These are phyloP conservation scores for Bathelium albidoporum DNA, from an alignment of 495 filamentous ascomycete genomes.

Conservation along the genomic window DNA sequence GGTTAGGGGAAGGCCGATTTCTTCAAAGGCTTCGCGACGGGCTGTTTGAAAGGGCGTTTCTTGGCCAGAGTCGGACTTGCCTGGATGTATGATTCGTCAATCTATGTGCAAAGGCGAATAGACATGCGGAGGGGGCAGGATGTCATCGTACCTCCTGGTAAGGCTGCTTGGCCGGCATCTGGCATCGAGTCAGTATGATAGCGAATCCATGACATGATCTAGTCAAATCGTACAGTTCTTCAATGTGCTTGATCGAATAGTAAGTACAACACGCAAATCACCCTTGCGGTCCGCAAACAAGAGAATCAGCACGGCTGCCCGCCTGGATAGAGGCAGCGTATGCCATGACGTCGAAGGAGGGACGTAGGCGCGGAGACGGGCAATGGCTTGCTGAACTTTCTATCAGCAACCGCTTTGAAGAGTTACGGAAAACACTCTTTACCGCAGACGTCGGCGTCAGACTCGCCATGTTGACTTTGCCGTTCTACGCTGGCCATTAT, in stretches of 20 bases:
- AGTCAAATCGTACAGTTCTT: slow-evolving; percentile 40
- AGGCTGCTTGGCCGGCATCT: slow-evolving; percentile 70
- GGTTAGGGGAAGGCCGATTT: slow-evolving; percentile 73
- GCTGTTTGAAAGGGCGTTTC: slow-evolving; percentile 63
- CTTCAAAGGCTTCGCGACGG: slow-evolving; percentile 77
- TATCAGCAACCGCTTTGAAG: background rate
- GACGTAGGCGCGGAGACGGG: slow-evolving; percentile 59
- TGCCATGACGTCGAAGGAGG: slow-evolving; percentile 51
- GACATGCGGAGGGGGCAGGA: background rate
- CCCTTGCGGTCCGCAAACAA: slow-evolving; percentile 72
- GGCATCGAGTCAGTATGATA: background rate
- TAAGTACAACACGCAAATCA: slow-evolving; percentile 72
- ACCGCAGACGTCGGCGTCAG: slow-evolving; percentile 4
- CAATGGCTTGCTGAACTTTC: slow-evolving; percentile 55
- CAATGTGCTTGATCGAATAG: slow-evolving; percentile 68
- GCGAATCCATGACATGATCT: background rate
- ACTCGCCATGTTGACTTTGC: background rate
- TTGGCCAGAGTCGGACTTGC: slow-evolving; percentile 39
- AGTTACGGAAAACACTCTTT: background rate
- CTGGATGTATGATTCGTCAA: slow-evolving; percentile 15
- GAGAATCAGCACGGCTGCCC: slow-evolving; percentile 75
- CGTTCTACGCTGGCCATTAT: background rate
- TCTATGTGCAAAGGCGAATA: background rate
- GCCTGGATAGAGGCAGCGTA: slow-evolving; percentile 55
- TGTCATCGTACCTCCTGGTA: slow-evolving; percentile 66